A percentile compares a stretch with the other conserved stretches of the same genome.
Evolutionary conservation across 129 eudicot genomes (phyloP).

Genomic region (Apium graveolens): DNA sequence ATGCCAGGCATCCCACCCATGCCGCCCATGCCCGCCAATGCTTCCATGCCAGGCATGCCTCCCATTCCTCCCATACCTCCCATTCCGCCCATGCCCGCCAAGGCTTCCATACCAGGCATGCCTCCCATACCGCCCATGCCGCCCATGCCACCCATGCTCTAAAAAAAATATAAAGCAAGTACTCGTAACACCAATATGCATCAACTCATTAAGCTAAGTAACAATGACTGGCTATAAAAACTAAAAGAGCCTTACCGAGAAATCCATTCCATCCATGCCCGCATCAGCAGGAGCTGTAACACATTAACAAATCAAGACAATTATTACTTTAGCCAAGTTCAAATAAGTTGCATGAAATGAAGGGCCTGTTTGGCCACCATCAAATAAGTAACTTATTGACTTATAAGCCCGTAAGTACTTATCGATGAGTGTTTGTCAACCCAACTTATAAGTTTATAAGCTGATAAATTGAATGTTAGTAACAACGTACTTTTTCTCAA

Average conservation of each 20-base stretch:
- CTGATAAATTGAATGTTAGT: too few species aligned
- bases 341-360: not conserved
- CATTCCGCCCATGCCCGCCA: slow-evolving; percentile 21
- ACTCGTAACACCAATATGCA: not conserved
- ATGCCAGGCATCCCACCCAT: slow-evolving; percentile 16
- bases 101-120: slow-evolving; percentile 13
- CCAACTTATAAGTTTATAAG: too few species aligned
- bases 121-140: slow-evolving; percentile 14
- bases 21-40: slow-evolving; percentile 20
- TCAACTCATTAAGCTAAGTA: not conserved
- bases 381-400: too few species aligned
- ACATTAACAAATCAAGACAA: not conserved
- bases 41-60: slow-evolving; percentile 15
- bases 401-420: too few species aligned
- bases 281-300: slow-evolving; percentile 41
- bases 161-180: not conserved
- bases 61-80: slow-evolving; percentile 21
- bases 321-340: not conserved
- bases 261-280: slow-evolving; percentile 81
- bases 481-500: too few species aligned
- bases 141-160: slow-evolving; percentile 53
- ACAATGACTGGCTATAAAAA: not conserved
- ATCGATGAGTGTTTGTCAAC: too few species aligned
- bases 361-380: too few species aligned
- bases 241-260: slow-evolving; percentile 51